A percentile compares a stretch with the other conserved stretches of the same genome.
phyloP scores from a whole-genome alignment of 2,329 filamentous ascomycete species.

The Colletotrichum ledebouriae region DNA sequence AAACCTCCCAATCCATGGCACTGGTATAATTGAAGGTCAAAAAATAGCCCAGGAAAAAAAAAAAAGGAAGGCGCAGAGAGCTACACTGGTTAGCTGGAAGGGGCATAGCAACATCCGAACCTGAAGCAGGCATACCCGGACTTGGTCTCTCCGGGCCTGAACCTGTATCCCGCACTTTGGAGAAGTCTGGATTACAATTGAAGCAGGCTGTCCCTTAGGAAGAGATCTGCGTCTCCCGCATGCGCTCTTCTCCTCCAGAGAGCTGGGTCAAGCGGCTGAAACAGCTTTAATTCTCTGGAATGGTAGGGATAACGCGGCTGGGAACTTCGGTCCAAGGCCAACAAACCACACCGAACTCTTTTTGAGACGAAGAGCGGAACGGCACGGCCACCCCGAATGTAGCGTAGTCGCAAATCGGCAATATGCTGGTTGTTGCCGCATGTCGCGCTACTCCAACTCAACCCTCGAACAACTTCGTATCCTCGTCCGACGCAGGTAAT shows the following conservation, averaged over 20 bases:
- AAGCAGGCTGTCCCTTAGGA: not conserved
- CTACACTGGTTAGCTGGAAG: slow-evolving; percentile 28
- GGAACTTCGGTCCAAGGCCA: not conserved
- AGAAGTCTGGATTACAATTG: too few species aligned
- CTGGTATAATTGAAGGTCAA: slow-evolving; percentile 29
- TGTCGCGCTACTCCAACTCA: not conserved
- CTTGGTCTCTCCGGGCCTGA: not conserved
- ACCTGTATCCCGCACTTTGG: not conserved
- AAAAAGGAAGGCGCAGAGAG: slow-evolving; percentile 22
- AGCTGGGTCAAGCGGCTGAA: slow-evolving; percentile 1
- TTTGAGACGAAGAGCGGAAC: not conserved
- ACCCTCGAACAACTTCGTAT: slow-evolving; percentile 11
- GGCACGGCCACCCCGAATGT: not conserved
- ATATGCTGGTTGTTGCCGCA: not conserved
- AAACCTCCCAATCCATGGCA: slow-evolving; percentile 25
- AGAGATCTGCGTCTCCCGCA: slow-evolving; percentile 36
- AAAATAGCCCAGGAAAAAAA: slow-evolving; percentile 7
- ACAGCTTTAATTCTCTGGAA: not conserved
- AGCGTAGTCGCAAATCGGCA: not conserved
- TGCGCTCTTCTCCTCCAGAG: slow-evolving; percentile 20
- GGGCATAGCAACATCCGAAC: slow-evolving; percentile 15
- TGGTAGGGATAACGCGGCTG: slow-evolving; percentile 22
- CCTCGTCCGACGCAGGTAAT: not conserved
- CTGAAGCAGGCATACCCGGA: slow-evolving; percentile 25
- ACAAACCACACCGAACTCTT: not conserved